Evolutionary conservation across 768 basidiomycete species (phyloP).

Genomic region (Coprinellus aureogranulatus): DNA sequence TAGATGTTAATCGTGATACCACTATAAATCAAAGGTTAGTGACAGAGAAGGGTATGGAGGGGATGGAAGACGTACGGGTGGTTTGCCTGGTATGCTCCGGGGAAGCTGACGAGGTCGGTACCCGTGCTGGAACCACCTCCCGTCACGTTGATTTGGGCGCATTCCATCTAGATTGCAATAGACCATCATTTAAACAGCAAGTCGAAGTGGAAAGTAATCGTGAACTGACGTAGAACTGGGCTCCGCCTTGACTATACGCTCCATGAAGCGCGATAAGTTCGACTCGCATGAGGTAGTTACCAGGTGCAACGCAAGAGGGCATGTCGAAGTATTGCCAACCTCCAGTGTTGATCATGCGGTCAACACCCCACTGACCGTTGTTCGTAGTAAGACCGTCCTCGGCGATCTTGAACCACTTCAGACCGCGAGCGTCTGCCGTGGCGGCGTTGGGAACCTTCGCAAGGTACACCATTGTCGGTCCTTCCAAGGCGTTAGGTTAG

Average conservation of each 20-base stretch:
- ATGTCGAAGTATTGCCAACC: constrained; percentile 13
- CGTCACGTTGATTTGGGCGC: constrained; percentile 11
- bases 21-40: background rate
- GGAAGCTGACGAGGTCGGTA: constrained; percentile 7
- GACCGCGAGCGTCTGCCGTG: constrained; percentile 1
- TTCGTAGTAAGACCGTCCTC: constrained; percentile 7
- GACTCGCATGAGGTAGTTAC: constrained; percentile 9
- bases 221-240: constrained; percentile 11
- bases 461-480: constrained; percentile 13
- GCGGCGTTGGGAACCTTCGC: constrained; percentile 12
- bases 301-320: constrained; percentile 9
- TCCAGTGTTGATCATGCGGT: constrained; percentile 7
- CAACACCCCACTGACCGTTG: constrained; percentile 10
- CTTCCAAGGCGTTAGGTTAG: background rate
- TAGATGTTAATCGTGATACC: constrained; percentile 17
- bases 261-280: constrained; percentile 8
- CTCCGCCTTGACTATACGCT: constrained; percentile 8
- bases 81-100: constrained; percentile 7
- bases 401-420: constrained; percentile 11
- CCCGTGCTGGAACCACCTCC: constrained; percentile 5
- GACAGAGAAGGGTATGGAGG: background rate
- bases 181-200: background rate
- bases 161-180: constrained; percentile 6
- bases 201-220: background rate
- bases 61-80: constrained; percentile 7